Percentiles rank a stretch among this genome's conserved stretches.
Conservation (phyloP, 192 early-diverging fungal species). For the Cladochytrium replicatum region DNA sequence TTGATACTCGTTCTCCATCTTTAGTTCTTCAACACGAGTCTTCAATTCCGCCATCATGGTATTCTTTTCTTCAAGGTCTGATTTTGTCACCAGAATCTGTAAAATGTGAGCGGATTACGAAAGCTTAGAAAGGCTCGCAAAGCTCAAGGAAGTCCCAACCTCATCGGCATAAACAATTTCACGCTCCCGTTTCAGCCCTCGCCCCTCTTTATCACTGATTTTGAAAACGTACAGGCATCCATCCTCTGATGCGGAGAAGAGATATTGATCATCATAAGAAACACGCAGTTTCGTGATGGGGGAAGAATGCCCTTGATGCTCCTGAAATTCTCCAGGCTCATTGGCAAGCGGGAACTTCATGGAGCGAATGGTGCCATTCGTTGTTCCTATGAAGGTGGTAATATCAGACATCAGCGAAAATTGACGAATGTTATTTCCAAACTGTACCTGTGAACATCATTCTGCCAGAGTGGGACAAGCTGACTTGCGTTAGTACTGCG, state of each 20-base stretch:
- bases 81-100: conserved; percentile 52
- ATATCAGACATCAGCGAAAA: background rate
- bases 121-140: conserved; percentile 1
- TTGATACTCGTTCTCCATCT: conserved; percentile 62
- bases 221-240: conserved; percentile 47
- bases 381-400: conserved; percentile 23
- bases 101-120: conserved; percentile 3
- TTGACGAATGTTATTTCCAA: background rate
- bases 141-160: conserved; percentile 12
- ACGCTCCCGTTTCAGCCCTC: conserved; percentile 34
- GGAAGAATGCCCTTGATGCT: conserved; percentile 46
- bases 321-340: conserved; percentile 41
- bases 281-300: conserved; percentile 44
- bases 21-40: conserved; percentile 51
- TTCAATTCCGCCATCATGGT: conserved; percentile 46
- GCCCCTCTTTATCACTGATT: conserved; percentile 44
- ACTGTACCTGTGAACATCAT: conserved; percentile 51
- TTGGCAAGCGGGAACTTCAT: conserved; percentile 44
- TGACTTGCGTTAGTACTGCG: conserved; percentile 42
- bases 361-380: conserved; percentile 39
- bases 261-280: conserved; percentile 48
- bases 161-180: conserved; percentile 51
- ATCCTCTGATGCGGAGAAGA: conserved; percentile 47
- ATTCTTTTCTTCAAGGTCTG: conserved; percentile 51
- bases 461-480: conserved; percentile 44